Evolutionary conservation across 2,329 filamentous ascomycete genomes (phyloP), one percentile per base, ranked within the genome.

Genomic region (Ophiobolus disseminans): DNA sequence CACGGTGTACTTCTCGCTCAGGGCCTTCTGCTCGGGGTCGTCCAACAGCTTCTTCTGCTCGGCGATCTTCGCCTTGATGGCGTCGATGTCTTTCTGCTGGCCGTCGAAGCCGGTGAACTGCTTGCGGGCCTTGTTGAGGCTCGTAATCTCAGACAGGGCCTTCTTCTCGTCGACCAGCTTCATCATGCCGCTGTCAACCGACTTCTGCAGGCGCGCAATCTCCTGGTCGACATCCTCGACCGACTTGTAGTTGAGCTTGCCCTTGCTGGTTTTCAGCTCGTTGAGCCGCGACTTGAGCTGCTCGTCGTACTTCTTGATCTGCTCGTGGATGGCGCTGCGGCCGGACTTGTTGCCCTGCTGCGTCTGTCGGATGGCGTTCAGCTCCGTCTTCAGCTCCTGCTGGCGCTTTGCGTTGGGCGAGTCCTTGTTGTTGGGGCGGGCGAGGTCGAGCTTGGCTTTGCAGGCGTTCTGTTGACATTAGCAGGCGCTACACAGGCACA

Each of bases 81-180:
- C 87, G 67, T 94, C 89, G 63, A 99, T 97, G 60, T 83, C 83
- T 82, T 95, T 95, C 77, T 97, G 90, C 25, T 86, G 81, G 50
- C 89, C 86, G 51, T 96, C 91, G 67, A 97, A 88, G 54, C 86
- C 84, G 49, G 86, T 85, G 73, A 99, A 97, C 76, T 86, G 88
- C 85, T 97, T 97, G 78, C 90, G 90, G 68, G 89, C 84, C 81
- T 95, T 96, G 75, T 89, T 87, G 60, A 97, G 79, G 72, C 79
- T 87, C 39, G 88, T 89, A 64, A 96, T 87, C 66, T 97, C 91
- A 40, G 83, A 78, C 16, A 97, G 82, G 7, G 90, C 87, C 83
- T 97, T 97, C 82, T 91, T 95, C 84, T 97, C 94, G 65, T 99
- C 94, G 9, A 97, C 94, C 41, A 99, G 80, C 78, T 92, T 96